Conservation (phyloP, 345 rosid species). For the Sapria himalayana region DNA sequence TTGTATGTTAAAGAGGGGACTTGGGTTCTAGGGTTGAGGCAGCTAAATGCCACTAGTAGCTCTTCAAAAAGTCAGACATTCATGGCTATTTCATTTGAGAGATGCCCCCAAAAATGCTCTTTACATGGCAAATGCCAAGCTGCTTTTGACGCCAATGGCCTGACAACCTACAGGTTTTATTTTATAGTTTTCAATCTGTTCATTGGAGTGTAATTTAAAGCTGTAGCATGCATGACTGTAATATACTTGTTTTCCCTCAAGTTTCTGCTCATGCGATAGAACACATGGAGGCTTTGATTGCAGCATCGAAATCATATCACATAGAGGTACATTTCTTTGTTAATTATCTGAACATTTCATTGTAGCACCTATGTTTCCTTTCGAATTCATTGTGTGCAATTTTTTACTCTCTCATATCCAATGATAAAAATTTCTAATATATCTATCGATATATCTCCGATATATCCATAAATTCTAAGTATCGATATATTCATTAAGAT, state of each 20-base stretch:
- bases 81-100: slow-evolving; percentile 70
- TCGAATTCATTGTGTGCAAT: too few relatives aligned
- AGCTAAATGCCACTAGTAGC: slow-evolving; percentile 14
- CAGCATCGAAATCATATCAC: slow-evolving; percentile 59
- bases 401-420: too few relatives aligned
- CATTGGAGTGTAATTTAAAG: not conserved
- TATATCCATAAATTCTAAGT: too few relatives aligned
- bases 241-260: slow-evolving; percentile 21
- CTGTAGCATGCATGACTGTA: slow-evolving; percentile 1
- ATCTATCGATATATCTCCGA: too few relatives aligned
- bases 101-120: slow-evolving; percentile 79
- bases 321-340: slow-evolving; percentile 25
- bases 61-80: slow-evolving; percentile 21
- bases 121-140: slow-evolving; percentile 56
- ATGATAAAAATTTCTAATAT: too few relatives aligned
- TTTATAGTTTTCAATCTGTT: not conserved
- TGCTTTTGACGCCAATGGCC: slow-evolving; percentile 77
- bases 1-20: slow-evolving; percentile 75
- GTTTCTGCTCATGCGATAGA: slow-evolving; percentile 77
- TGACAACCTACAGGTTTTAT: slow-evolving; percentile 62
- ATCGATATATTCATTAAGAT: too few relatives aligned
- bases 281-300: slow-evolving; percentile 96
- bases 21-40: slow-evolving; percentile 65
- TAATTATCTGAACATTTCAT: too few relatives aligned
- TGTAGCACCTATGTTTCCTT: too few relatives aligned